Evolutionary conservation across 1,284 basidiomycete species (phyloP).

Genomic region (Anthracocystis setariae): DNA sequence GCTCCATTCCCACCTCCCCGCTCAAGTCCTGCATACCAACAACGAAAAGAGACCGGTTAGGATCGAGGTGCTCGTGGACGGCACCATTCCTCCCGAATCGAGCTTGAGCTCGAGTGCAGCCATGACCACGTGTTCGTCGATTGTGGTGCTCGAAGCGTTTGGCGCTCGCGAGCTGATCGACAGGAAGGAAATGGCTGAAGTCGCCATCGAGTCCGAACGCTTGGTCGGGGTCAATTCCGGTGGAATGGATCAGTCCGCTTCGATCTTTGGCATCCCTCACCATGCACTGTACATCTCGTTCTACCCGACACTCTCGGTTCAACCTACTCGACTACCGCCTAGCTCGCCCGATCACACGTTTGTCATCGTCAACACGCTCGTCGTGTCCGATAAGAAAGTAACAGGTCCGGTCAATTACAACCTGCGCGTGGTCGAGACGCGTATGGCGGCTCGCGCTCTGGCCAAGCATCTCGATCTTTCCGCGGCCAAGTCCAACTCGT

Average conservation of each 20-base stretch:
- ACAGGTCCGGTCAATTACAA: conserved; percentile 66
- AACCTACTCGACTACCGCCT: conserved; percentile 47
- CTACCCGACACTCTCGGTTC: conserved; percentile 46
- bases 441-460: conserved; percentile 56
- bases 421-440: conserved; percentile 63
- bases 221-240: conserved; percentile 66
- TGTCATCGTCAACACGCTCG: conserved; percentile 64
- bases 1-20: conserved; percentile 59
- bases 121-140: conserved; percentile 63
- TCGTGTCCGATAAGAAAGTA: conserved; percentile 65
- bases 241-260: conserved; percentile 66
- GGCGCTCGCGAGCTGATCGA: conserved; percentile 50
- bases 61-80: conserved; percentile 62
- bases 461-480: conserved; percentile 32
- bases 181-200: conserved; percentile 61
- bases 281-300: conserved; percentile 64
- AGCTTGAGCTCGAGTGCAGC: conserved; percentile 61
- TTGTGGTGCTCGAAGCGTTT: conserved; percentile 64
- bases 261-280: conserved; percentile 60
- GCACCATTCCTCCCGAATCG: conserved; percentile 63
- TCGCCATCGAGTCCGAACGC: conserved; percentile 62
- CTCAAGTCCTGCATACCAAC: conserved; percentile 9
- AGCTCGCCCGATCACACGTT: conserved; percentile 48
- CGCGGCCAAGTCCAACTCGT: neutral
- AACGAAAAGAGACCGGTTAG: conserved; percentile 33